phyloP scores from a whole-genome alignment of 2,329 filamentous ascomycete species.

The Elsinoe ampelina region DNA sequence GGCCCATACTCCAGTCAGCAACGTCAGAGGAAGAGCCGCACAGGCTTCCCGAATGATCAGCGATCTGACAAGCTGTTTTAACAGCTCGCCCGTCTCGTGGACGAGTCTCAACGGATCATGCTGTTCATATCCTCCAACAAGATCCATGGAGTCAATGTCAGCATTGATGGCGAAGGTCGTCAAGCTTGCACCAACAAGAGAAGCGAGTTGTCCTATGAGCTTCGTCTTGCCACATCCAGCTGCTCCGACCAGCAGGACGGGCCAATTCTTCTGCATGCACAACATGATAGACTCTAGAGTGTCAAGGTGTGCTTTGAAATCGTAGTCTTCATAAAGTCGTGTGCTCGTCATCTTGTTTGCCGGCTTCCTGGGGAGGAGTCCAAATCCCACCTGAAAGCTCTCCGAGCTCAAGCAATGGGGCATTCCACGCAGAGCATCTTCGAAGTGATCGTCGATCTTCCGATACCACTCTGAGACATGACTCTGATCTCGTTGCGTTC shows the following conservation, averaged over 20 bases:
- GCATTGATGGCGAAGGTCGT: slow-evolving; percentile 84
- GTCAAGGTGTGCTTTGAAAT: slow-evolving; percentile 45
- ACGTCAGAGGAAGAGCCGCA: no score
- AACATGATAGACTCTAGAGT: slow-evolving; percentile 80
- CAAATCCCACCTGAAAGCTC: slow-evolving; percentile 71
- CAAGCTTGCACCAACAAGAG: slow-evolving; percentile 63
- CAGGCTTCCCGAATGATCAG: slow-evolving; percentile 18
- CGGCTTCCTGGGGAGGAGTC: slow-evolving; percentile 49
- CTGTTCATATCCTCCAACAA: slow-evolving; percentile 95
- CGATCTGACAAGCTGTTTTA: slow-evolving; percentile 32
- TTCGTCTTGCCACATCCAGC: slow-evolving; percentile 82
- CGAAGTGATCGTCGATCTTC: slow-evolving; percentile 60
- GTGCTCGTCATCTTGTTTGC: slow-evolving; percentile 28
- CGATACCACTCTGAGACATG: slow-evolving; percentile 43
- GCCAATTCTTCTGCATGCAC: slow-evolving; percentile 77
- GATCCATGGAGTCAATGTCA: slow-evolving; percentile 93
- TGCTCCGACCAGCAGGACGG: slow-evolving; percentile 77
- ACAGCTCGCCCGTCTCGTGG: slow-evolving; percentile 48
- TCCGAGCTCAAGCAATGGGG: slow-evolving; percentile 60
- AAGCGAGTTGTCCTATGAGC: slow-evolving; percentile 71
- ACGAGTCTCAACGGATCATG: slow-evolving; percentile 70
- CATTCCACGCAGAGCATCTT: slow-evolving; percentile 44
- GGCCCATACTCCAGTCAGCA: no score
- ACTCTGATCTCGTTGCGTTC: slow-evolving; percentile 57
- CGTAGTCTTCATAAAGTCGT: slow-evolving; percentile 20